These are phyloP conservation scores for Begonia loranthoides DNA, from an alignment of 306 rosid genomes.

Conservation along the genomic window DNA sequence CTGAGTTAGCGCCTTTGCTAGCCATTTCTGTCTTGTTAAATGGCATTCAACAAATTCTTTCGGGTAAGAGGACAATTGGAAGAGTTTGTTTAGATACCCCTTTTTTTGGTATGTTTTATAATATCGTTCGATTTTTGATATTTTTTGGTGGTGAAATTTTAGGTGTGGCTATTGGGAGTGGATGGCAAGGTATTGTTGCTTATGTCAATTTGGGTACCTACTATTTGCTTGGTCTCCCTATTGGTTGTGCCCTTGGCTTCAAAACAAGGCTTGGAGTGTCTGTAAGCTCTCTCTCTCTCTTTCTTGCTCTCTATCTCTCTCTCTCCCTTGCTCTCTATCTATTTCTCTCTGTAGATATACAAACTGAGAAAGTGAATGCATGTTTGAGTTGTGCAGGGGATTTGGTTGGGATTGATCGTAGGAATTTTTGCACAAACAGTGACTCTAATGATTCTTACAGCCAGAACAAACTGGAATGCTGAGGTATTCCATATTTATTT, in stretches of 20 bases:
- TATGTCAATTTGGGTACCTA: constrained; percentile 51
- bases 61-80: too few relatives aligned
- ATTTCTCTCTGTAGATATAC: constrained; percentile 37
- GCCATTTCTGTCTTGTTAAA: too few relatives aligned
- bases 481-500: constrained; percentile 27
- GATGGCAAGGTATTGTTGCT: constrained; percentile 73
- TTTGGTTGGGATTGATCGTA: constrained; percentile 18
- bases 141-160: not conserved
- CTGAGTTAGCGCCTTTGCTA: too few relatives aligned
- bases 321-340: not conserved
- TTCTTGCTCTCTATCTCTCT: constrained; percentile 1
- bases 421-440: constrained; percentile 56
- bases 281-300: constrained; percentile 21
- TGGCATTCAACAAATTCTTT: too few relatives aligned
- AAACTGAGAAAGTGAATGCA: constrained; percentile 15
- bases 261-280: constrained; percentile 46
- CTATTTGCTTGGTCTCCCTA: constrained; percentile 49
- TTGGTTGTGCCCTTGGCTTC: constrained; percentile 63
- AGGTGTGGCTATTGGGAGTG: constrained; percentile 79
- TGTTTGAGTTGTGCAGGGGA: too few relatives aligned
- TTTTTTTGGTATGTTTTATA: too few relatives aligned
- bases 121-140: constrained; percentile 8
- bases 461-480: constrained; percentile 45
- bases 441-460: constrained; percentile 39
- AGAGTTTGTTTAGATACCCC: too few relatives aligned